phyloP scores from a whole-genome alignment of 192 early-diverging fungal genomes.

The Backusella australiensis region DNA sequence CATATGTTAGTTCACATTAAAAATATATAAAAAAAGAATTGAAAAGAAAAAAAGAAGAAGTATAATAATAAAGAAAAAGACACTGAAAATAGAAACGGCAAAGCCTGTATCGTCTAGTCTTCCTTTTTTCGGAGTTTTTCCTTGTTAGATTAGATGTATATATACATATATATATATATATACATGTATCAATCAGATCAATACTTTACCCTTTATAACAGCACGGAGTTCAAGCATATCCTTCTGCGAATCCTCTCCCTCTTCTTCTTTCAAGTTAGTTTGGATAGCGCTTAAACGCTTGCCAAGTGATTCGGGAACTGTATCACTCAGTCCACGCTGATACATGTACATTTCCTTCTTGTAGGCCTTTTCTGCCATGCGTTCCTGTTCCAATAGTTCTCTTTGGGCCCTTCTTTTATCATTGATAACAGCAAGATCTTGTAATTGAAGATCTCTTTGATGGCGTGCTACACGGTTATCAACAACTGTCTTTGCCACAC shows the following conservation, averaged over 20 bases:
- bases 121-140: neutral
- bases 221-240: constrained; percentile 52
- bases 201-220: constrained; percentile 64
- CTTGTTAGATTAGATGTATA: neutral
- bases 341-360: constrained; percentile 65
- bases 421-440: constrained; percentile 75
- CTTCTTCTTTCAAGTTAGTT: constrained; percentile 30
- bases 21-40: constrained; percentile 11
- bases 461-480: constrained; percentile 60
- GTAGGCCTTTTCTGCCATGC: constrained; percentile 47
- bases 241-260: constrained; percentile 36
- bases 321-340: constrained; percentile 57
- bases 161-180: neutral
- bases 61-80: neutral
- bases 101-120: neutral
- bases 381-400: constrained; percentile 51
- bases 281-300: constrained; percentile 32
- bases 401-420: constrained; percentile 59
- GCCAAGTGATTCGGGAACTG: constrained; percentile 47
- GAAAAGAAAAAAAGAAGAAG: neutral
- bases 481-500: constrained; percentile 75
- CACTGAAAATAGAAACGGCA: neutral
- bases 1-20: constrained; percentile 1
- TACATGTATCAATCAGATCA: neutral
- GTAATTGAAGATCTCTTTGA: constrained; percentile 58